A percentile compares a stretch with the other conserved stretches of the same genome.
Conservation (phyloP, 306 rosid genomes). For the Abrus precatorius region DNA sequence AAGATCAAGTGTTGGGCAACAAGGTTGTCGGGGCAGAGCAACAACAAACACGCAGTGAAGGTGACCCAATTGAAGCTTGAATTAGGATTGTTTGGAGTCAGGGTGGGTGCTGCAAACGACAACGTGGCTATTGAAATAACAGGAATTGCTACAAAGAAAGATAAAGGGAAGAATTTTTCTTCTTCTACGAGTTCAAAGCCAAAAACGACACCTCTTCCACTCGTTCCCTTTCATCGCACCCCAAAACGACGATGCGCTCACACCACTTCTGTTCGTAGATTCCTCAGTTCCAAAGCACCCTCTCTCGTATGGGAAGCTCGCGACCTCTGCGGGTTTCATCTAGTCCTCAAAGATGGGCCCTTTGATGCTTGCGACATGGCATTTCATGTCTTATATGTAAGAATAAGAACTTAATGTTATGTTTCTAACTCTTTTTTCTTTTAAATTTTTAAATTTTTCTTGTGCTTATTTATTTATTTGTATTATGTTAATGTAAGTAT, state of each 20-base stretch:
- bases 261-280: constrained; percentile 44
- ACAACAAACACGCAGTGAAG: constrained; percentile 59
- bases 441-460: neutral
- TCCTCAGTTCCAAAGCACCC: constrained; percentile 1
- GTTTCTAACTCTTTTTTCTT: neutral
- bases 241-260: constrained; percentile 45
- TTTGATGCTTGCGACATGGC: constrained; percentile 48
- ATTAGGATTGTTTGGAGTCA: constrained; percentile 48
- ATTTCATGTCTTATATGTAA: constrained; percentile 69
- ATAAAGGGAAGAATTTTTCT: constrained; percentile 41
- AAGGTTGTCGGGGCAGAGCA: constrained; percentile 38
- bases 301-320: constrained; percentile 56
- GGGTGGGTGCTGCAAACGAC: constrained; percentile 18
- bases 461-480: neutral
- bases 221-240: constrained; percentile 56
- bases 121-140: constrained; percentile 55
- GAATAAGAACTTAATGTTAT: neutral
- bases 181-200: neutral
- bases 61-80: constrained; percentile 64
- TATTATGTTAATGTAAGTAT: no score
- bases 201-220: neutral
- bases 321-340: constrained; percentile 47
- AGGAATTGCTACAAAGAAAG: constrained; percentile 20
- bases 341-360: constrained; percentile 38
- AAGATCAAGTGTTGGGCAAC: constrained; percentile 61